phyloP scores from a whole-genome alignment of 2,329 filamentous ascomycete species.

The Alternaria angustiovoidea region DNA sequence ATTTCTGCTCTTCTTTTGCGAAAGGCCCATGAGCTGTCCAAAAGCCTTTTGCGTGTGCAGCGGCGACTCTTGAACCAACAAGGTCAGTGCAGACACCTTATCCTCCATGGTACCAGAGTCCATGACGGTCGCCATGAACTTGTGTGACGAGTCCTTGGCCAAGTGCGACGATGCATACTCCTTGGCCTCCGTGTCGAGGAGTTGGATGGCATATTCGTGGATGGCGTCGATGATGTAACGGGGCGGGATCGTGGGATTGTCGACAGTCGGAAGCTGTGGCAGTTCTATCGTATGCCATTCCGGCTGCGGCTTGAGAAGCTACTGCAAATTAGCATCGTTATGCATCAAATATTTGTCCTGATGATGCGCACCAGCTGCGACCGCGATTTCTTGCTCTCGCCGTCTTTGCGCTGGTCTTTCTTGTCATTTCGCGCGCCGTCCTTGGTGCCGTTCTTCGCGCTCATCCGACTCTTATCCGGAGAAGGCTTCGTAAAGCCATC shows the following conservation, averaged over 20 bases:
- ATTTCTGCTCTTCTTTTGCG: conserved; percentile 91
- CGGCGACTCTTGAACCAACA: conserved; percentile 95
- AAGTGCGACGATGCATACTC: conserved; percentile 75
- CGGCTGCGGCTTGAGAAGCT: conserved; percentile 68
- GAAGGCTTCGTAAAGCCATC: conserved; percentile 51
- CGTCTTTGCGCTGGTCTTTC: conserved; percentile 44
- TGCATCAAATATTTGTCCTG: conserved; percentile 3
- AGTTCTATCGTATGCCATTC: conserved; percentile 72
- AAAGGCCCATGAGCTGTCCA: conserved; percentile 80
- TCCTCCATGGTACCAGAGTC: conserved; percentile 94
- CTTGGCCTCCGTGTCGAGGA: conserved; percentile 80
- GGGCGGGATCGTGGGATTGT: conserved; percentile 58
- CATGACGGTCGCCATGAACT: conserved; percentile 98
- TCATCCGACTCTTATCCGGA: conserved; percentile 42
- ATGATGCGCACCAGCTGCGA: conserved; percentile 40
- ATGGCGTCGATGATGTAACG: conserved; percentile 64
- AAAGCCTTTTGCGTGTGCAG: conserved; percentile 90
- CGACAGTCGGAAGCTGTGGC: conserved; percentile 58
- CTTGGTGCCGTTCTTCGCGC: conserved; percentile 36
- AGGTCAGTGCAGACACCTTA: conserved; percentile 92
- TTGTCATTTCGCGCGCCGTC: conserved; percentile 4
- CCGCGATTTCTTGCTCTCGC: conserved; percentile 41
- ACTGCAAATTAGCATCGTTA: conserved; percentile 27
- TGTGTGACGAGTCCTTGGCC: conserved; percentile 85
- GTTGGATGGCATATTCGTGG: conserved; percentile 74